Base-by-base conservation (phyloP, 345 rosid genomes). In the Cardamine occulta region DNA sequence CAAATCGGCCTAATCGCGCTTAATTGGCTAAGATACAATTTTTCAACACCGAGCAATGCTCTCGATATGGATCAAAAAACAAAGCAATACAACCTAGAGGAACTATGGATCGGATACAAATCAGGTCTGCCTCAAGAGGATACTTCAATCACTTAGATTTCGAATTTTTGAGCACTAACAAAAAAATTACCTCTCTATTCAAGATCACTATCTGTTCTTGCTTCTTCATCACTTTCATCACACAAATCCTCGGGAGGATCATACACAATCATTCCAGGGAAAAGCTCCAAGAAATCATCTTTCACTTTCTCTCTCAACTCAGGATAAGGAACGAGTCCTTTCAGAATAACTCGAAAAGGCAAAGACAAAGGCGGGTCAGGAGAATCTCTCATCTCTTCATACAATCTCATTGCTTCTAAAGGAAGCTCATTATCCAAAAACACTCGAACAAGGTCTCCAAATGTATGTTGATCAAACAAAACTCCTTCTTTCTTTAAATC, bases 291-390 rank as follows among this genome's bases (percentile, higher is more conserved):
- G 83, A 95, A 90, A 63, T 93, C 98, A 8, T 87, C 88, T 79
- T 95, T 95, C 18, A 90, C 88, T 75, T 82, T 85, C 82, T 88
- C 89, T 73, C 98, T 84, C 29, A 90, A 31, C 56, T 95, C 96
- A n/a, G 93, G 97, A 66, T 88, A 92, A 23, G 88, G 85, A 70
- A 89, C 71, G 6, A 95, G 85, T n/a, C 99, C 99, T 80, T 93
- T 95, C 71, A 90, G 54, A 31, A 95, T 92, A 80, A 90, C 97
- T 12, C 97, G 90, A 73, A 90, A 95, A 40, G 99, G 96, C 78
- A 93, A 56, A 34, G 98, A 90, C 74, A 92, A 42, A 6, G 99
- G 99, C 10, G 84, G 88, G 34, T 89, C 96, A 17, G 98, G 94
- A 63, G 99, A 95, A 44, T 62, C 84, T 76, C 96, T 88, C 99